Base-by-base conservation (phyloP, 2,329 filamentous ascomycete species). In the Teratosphaeria viscida region DNA sequence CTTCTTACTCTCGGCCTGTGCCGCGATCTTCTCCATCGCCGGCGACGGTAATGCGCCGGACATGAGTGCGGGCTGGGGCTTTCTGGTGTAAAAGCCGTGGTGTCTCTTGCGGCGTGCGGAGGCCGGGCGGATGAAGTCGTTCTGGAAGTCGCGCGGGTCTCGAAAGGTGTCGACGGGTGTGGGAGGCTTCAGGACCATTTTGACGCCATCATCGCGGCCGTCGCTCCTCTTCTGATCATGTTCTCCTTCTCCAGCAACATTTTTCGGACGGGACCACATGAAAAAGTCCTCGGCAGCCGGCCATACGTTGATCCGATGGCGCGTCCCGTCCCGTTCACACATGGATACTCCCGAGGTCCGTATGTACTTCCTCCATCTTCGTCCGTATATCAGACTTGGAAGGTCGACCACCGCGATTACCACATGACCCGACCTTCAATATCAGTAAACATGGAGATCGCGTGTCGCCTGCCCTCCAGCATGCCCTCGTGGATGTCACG, bases 21-120 rank as follows among this genome's bases (percentile, higher is more conserved):
- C 65, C 55, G 61, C 58, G n/a, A 62, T 62, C 32, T 59, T 58
- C 54, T 71, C 69, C 47, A 62, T 60, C 23, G 63, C 66, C 6
- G 67, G 70, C 57, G 68, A 67, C 10, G 68, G 66, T 52, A 72
- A 59, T 49, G 64, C 70, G 49, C 70, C 70, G 35, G 69, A 71
- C 70, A 72, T 72, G n/a, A 71, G 55, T 6, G 70, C 70, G 34
- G 67, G 66, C 35, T 67, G 60, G 35, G 59, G 57, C 8, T 62
- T 60, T 52, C 63, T 67, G 32, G 61, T 58, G n/a, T 49, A 49
- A 49, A 49, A 49, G 37, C 54, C 59, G n/a, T 64, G 59, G 55
- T 63, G 64, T 49, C 67, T 60, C 60, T 68, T 68, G 8, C 62
- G 66, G 54, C 65, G 66, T 19, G 60, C 37, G 16, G 60, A 60